A percentile compares a stretch with the other conserved stretches of the same genome.
These are phyloP conservation scores for Neofusicoccum ribis DNA, from an alignment of 2,329 filamentous ascomycete genomes.

Conservation along the genomic window DNA sequence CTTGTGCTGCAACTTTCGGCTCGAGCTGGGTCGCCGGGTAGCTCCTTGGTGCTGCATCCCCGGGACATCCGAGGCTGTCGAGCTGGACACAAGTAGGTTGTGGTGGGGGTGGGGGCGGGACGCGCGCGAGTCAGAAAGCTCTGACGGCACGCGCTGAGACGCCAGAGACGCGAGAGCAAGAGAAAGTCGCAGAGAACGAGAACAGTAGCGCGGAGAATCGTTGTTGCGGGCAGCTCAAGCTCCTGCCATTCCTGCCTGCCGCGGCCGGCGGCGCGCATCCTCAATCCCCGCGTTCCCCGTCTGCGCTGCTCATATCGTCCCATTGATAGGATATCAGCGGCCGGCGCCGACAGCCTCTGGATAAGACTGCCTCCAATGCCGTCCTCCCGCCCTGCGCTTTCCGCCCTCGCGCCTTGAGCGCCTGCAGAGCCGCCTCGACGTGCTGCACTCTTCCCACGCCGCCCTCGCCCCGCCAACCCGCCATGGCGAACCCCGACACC, in stretches of 20 bases:
- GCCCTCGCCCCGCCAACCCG: not conserved
- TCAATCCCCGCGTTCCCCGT: not conserved
- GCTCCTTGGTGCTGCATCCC: too few relatives aligned
- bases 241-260: not conserved
- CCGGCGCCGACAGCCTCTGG: conserved; percentile 1
- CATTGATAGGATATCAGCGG: conserved; percentile 9
- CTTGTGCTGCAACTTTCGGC: too few relatives aligned
- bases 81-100: too few relatives aligned
- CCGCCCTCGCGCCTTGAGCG: not conserved
- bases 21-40: too few relatives aligned
- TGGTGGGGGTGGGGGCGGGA: not conserved
- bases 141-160: not conserved
- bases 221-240: not conserved
- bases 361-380: conserved; percentile 4
- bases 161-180: too few relatives aligned
- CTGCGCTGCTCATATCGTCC: not conserved
- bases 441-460: not conserved
- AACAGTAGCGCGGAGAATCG: not conserved
- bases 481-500: not conserved
- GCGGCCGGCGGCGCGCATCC: not conserved
- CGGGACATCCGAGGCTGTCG: not conserved
- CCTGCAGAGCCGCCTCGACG: not conserved
- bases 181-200: too few relatives aligned
- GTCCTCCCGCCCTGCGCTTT: not conserved
- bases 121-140: not conserved